A percentile compares a stretch with the other conserved stretches of the same genome.
Conservation (phyloP, 108 stramenopile species). For the Cyclotella cryptica region DNA sequence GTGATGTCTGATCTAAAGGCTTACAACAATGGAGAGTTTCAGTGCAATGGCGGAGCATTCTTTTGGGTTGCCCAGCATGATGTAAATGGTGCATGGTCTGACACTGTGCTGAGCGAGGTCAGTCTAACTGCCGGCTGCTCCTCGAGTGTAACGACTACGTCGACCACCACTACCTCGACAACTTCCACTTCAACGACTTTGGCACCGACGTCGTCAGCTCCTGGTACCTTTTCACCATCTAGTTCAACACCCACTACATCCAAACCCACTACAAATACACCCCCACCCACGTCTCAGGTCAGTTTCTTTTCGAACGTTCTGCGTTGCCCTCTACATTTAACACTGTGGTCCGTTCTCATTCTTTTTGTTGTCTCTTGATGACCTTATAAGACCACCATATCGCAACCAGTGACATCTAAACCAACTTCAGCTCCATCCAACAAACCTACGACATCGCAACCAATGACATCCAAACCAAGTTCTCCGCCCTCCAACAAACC, state of each 20-base stretch:
- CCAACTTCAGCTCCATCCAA: no score
- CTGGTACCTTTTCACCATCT: background rate
- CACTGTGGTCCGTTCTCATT: no score
- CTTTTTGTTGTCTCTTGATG: no score
- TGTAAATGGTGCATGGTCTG: slow-evolving; percentile 52
- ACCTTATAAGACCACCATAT: no score
- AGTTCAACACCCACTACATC: background rate
- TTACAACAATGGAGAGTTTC: slow-evolving; percentile 34
- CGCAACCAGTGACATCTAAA: no score
- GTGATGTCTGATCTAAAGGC: slow-evolving; percentile 40
- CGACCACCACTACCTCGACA: background rate
- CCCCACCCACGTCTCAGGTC: no score
- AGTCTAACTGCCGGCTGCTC: slow-evolving; percentile 18
- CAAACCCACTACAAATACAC: background rate
- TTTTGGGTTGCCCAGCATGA: slow-evolving; percentile 65
- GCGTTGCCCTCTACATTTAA: no score
- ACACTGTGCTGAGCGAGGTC: slow-evolving; percentile 24
- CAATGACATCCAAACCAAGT: no score
- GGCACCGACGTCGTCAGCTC: background rate
- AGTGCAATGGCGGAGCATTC: slow-evolving; percentile 65
- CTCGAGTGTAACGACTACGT: background rate
- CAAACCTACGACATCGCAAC: no score
- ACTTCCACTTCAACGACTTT: background rate
- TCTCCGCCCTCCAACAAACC: no score
- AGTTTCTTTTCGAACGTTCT: no score